Base-by-base conservation (phyloP, 441 rosid genomes). In the Eutrema salsugineum region DNA sequence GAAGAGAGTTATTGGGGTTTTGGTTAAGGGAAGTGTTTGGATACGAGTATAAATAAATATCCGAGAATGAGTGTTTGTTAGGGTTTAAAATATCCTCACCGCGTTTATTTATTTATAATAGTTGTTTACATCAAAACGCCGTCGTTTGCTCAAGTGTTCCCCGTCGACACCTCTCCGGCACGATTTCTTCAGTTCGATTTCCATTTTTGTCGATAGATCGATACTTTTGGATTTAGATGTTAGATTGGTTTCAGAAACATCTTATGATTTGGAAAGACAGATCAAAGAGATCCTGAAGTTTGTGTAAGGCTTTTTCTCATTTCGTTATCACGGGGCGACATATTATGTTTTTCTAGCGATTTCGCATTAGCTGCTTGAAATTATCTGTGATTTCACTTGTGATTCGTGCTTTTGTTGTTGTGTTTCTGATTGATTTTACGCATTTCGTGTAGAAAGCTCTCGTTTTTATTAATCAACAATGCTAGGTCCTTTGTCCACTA, bases 1-100 rank as follows among this genome's bases (percentile, higher is more conserved):
- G 55, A 27, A 32, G 60, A 56, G 61, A 56, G n/a, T 15, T 56
- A 42, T 9, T 24, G 46, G 58, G 76, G 40, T 76, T 70, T 76
- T 63, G 50, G 32, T 9, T 8, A 3, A 5, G 17, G 22, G n/a
- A 9, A 7, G 4, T 76, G 79, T 70, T 63, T 63, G 66, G 66
- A 27, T 28, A 62, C 6, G 10, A 22, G 59, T 16, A 12, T 24
- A 16, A 43, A 59, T n/a, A 35, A 35, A 14, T 43, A 9, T 44
- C 42, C 58, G 9, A 24, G 42, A 6, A 3, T 10, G 4, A 10
- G 27, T 30, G 39, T 55, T 55, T 67, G 49, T 42, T 30, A 12
- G 43, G 48, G 46, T 51, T 44, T 27, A 30, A 28, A 30, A 1
- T 48, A 70, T 48, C 50, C 67, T 38, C 0, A 19, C 14, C 48